A percentile compares a stretch with the other conserved stretches of the same genome.
Conservation (phyloP, 208 protist species). For the Wallacemonas sp. region DNA sequence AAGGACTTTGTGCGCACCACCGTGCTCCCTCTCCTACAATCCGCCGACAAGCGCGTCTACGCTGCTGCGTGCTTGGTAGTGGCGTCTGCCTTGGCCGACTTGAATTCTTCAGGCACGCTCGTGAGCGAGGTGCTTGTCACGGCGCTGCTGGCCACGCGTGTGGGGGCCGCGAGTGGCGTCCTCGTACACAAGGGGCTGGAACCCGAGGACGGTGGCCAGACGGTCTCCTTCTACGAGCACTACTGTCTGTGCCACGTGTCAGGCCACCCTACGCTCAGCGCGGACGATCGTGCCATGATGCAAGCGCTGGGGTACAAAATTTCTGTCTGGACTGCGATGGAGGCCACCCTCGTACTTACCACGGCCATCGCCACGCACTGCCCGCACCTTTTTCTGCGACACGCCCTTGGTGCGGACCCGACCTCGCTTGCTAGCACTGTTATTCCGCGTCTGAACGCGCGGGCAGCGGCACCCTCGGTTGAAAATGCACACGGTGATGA, state of each 20-base stretch:
- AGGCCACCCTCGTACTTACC: constrained; percentile 60
- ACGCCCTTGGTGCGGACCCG: constrained; percentile 20
- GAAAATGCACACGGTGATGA: not conserved
- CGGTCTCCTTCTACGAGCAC: constrained; percentile 39
- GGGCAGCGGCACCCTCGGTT: not conserved
- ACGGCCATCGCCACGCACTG: constrained; percentile 33
- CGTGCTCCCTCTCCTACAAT: constrained; percentile 58
- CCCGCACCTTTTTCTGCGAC: constrained; percentile 48
- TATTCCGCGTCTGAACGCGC: not conserved
- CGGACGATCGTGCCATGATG: constrained; percentile 30
- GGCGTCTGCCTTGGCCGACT: constrained; percentile 27
- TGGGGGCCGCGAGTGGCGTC: constrained; percentile 27
- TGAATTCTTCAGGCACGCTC: constrained; percentile 15
- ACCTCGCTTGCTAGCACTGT: not conserved
- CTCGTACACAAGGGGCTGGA: constrained; percentile 3
- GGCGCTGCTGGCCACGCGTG: constrained; percentile 34
- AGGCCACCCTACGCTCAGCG: constrained; percentile 26
- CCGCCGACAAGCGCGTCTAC: constrained; percentile 54
- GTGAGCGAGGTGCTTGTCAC: constrained; percentile 27
- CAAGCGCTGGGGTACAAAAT: constrained; percentile 21
- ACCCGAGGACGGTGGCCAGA: not conserved
- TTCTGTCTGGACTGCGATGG: constrained; percentile 40
- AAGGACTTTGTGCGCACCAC: constrained; percentile 47
- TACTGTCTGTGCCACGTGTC: constrained; percentile 50
- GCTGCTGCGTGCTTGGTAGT: constrained; percentile 41